Evolutionary conservation across 495 filamentous ascomycete genomes (phyloP).

Genomic region (Lineolata rhizophorae): DNA sequence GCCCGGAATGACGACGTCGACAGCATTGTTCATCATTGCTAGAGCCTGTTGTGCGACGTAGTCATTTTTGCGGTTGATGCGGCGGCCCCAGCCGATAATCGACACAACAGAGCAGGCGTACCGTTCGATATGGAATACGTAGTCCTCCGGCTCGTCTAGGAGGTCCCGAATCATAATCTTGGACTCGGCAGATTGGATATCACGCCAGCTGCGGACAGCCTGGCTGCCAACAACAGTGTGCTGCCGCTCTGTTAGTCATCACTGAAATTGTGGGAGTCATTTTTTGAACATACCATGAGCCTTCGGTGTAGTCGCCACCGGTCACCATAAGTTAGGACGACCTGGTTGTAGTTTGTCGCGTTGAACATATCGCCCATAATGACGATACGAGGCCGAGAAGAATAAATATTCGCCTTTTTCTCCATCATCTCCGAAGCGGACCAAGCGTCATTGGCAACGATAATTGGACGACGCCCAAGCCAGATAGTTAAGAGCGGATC

Average conservation of each 20-base stretch:
- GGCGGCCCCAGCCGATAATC: slow-evolving; percentile 21
- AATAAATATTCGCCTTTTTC: slow-evolving; percentile 32
- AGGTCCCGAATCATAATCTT: slow-evolving; percentile 21
- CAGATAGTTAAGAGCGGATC: background rate
- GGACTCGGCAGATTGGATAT: slow-evolving; percentile 35
- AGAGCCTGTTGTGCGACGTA: too few relatives aligned
- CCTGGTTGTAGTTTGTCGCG: slow-evolving; percentile 34
- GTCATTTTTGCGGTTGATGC: too few relatives aligned
- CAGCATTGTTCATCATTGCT: too few relatives aligned
- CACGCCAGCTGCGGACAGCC: slow-evolving; percentile 33
- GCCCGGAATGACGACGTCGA: too few relatives aligned
- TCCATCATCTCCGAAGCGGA: slow-evolving; percentile 28
- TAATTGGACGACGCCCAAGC: slow-evolving; percentile 12
- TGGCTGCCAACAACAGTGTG: slow-evolving; percentile 38
- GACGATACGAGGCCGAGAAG: slow-evolving; percentile 22
- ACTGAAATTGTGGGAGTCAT: too few relatives aligned
- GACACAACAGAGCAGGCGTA: slow-evolving; percentile 25
- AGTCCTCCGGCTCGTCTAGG: slow-evolving; percentile 17
- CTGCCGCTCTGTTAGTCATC: too few relatives aligned
- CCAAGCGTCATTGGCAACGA: slow-evolving; percentile 45
- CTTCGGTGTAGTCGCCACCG: slow-evolving; percentile 39
- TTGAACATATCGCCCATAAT: slow-evolving; percentile 42
- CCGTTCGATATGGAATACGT: slow-evolving; percentile 21
- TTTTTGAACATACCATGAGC: too few relatives aligned
- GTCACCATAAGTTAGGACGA: slow-evolving; percentile 35